A percentile compares a stretch with the other conserved stretches of the same genome.
phyloP scores from a whole-genome alignment of 345 rosid genomes.

The Eucalyptus polybractea region DNA sequence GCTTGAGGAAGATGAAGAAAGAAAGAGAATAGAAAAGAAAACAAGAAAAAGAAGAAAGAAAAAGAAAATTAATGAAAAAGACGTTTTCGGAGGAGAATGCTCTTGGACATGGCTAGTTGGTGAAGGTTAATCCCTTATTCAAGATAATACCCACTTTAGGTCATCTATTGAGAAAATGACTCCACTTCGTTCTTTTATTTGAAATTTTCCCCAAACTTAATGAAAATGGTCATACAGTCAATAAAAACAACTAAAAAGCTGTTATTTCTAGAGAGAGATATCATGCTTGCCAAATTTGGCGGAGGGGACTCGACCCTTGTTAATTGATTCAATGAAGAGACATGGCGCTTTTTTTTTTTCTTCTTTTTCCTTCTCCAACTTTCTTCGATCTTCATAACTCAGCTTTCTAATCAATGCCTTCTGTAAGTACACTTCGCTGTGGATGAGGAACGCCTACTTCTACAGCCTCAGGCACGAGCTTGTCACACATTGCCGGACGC shows the following conservation, averaged over 20 bases:
- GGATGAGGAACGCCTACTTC: background rate
- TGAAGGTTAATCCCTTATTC: accelerated
- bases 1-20: no score
- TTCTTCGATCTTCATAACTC: background rate
- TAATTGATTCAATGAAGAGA: no score
- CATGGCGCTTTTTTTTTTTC: no score
- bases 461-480: background rate
- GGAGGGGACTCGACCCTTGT: background rate
- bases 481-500: accelerated
- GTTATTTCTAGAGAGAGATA: background rate
- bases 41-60: no score
- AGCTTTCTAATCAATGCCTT: background rate
- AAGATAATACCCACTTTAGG: accelerated
- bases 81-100: accelerated
- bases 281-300: background rate
- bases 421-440: background rate
- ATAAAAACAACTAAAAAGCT: background rate
- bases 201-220: no score
- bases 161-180: accelerated
- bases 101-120: no score
- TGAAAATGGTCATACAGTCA: background rate
- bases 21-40: no score
- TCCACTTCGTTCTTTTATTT: no score
- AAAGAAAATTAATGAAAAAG: no score
- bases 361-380: no score